These are phyloP conservation scores for Ophidiomyces ophidiicola DNA, from an alignment of 2,329 filamentous ascomycete genomes.

Conservation along the genomic window DNA sequence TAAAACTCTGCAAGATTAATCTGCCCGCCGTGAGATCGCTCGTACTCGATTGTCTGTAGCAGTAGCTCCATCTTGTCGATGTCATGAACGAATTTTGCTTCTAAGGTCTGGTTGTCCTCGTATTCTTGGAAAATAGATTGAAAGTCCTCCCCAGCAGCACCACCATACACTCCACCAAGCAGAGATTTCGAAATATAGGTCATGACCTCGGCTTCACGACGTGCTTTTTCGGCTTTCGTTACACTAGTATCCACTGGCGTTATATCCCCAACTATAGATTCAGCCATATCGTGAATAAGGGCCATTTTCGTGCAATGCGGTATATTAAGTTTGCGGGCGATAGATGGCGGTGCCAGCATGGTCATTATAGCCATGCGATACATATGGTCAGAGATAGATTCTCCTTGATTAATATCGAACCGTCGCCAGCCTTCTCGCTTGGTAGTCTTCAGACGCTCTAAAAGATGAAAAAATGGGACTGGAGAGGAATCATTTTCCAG, in stretches of 20 bases:
- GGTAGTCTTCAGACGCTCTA: constrained; percentile 89
- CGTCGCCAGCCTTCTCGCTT: constrained; percentile 93
- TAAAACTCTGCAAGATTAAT: constrained; percentile 78
- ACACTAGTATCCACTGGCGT: constrained; percentile 74
- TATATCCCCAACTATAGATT: constrained; percentile 88
- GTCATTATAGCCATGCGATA: constrained; percentile 97
- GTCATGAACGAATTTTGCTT: constrained; percentile 86
- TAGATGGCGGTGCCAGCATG: constrained; percentile 70
- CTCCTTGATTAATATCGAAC: constrained; percentile 62
- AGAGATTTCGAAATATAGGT: constrained; percentile 68
- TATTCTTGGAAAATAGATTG: constrained; percentile 86
- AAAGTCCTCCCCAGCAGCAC: constrained; percentile 56
- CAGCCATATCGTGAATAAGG: constrained; percentile 94
- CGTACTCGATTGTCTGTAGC: constrained; percentile 93
- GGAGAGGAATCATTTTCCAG: constrained; percentile 56
- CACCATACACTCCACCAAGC: constrained; percentile 63
- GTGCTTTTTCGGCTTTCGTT: constrained; percentile 72
- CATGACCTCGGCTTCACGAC: constrained; percentile 81
- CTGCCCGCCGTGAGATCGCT: constrained; percentile 53
- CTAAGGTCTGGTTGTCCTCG: constrained; percentile 70
- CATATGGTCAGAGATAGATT: constrained; percentile 97
- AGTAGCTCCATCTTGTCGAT: constrained; percentile 94
- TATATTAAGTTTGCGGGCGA: constrained; percentile 62
- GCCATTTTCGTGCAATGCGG: constrained; percentile 87
- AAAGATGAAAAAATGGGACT: constrained; percentile 83